Conservation (phyloP, 192 early-diverging fungal species). For the Obelidium mucronatum region DNA sequence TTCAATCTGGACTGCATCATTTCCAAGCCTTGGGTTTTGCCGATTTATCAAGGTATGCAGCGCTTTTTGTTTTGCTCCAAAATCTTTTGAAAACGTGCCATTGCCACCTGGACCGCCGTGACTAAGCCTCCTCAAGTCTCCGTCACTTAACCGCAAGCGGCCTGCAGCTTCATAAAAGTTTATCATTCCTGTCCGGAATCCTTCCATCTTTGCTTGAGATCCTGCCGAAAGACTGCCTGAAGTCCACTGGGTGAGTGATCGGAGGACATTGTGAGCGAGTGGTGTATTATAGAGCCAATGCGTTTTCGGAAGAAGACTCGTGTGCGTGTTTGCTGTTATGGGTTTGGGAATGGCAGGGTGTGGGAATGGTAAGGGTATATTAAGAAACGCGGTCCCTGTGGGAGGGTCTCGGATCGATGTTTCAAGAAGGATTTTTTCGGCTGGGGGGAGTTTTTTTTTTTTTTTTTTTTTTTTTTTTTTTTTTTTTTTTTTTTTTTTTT, state of each 20-base stretch:
- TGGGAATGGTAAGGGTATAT: neutral
- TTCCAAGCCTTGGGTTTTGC: neutral
- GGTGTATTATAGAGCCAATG: constrained; percentile 5
- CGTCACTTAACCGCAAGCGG: too few species aligned
- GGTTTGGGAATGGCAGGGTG: neutral
- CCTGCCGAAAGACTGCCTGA: neutral
- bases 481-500: too few species aligned
- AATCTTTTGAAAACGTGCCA: too few species aligned
- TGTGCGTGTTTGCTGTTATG: neutral
- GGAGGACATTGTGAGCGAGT: constrained; percentile 9
- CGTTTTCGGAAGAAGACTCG: neutral
- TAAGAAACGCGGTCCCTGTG: constrained; percentile 13
- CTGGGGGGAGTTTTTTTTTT: constrained; percentile 5
- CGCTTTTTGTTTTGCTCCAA: too few species aligned
- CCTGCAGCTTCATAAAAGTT: constrained; percentile 6
- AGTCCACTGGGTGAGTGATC: constrained; percentile 16
- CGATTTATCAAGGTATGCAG: neutral
- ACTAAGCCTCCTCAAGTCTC: too few species aligned
- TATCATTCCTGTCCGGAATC: constrained; percentile 6
- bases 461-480: too few species aligned
- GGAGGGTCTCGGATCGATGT: constrained; percentile 16
- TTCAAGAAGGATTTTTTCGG: neutral
- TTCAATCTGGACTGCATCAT: neutral
- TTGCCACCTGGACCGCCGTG: too few species aligned
- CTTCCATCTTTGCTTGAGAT: neutral